phyloP scores from a whole-genome alignment of 495 filamentous ascomycete species.

The Hyaloscypha bicolor region DNA sequence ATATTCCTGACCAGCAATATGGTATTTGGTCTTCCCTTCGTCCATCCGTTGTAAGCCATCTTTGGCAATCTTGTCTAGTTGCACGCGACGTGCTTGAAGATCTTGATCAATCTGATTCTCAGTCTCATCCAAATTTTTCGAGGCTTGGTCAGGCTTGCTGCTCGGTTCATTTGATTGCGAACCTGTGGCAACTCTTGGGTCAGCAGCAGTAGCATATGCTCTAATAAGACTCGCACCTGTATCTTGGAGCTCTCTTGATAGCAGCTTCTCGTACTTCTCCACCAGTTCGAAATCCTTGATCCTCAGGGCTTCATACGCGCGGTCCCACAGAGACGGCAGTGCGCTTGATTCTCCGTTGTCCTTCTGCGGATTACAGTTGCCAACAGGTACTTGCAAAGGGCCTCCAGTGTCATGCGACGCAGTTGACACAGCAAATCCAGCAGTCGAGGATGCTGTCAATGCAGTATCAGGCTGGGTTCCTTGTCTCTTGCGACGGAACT shows the following conservation, averaged over 20 bases:
- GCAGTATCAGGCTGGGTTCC: no score
- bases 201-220: neutral
- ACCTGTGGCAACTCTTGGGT: neutral
- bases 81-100: neutral
- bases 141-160: neutral
- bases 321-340: constrained; percentile 30
- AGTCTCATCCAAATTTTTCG: constrained; percentile 2
- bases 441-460: no score
- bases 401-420: no score
- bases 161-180: neutral
- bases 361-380: no score
- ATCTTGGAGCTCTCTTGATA: constrained; percentile 1
- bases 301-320: constrained; percentile 27
- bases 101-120: neutral
- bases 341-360: no score
- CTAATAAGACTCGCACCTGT: neutral
- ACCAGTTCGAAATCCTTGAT: constrained; percentile 15
- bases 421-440: no score
- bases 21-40: constrained; percentile 20
- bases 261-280: constrained; percentile 31
- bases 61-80: constrained; percentile 21
- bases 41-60: constrained; percentile 22
- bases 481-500: no score
- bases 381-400: no score
- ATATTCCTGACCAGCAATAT: constrained; percentile 28